Conservation (phyloP, 257 asterid species). For the Agastache rugosa region DNA sequence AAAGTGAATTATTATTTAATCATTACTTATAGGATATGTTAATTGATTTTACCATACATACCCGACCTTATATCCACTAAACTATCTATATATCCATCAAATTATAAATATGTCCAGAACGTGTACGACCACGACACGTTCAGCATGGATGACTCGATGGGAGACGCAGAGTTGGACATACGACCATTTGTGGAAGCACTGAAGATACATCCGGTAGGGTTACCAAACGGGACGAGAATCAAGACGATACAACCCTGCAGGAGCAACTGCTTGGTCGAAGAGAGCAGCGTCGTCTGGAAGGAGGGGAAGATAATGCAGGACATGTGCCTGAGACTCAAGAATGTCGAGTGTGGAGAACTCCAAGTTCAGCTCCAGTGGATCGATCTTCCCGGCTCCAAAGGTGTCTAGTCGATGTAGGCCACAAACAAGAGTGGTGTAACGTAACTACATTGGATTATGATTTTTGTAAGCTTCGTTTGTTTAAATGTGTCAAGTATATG, state of each 20-base stretch:
- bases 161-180: constrained; percentile 61
- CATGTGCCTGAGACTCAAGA: constrained; percentile 57
- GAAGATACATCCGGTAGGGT: constrained; percentile 33
- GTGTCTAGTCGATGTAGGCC: background rate
- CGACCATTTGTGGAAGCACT: constrained; percentile 52
- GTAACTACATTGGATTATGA: background rate
- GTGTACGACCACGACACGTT: constrained; percentile 76
- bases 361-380: constrained; percentile 71
- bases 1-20: too few species aligned
- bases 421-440: background rate
- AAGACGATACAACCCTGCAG: constrained; percentile 48
- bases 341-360: constrained; percentile 74
- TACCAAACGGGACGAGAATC: constrained; percentile 56
- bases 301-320: constrained; percentile 58
- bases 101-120: constrained; percentile 37
- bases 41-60: too few species aligned
- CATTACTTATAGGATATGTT: too few species aligned
- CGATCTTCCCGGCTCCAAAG: constrained; percentile 46
- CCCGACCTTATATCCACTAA: too few species aligned
- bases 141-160: constrained; percentile 72
- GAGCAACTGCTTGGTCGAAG: constrained; percentile 60
- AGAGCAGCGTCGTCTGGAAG: constrained; percentile 55
- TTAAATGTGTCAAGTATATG: background rate
- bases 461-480: background rate
- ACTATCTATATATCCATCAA: too few species aligned